A percentile compares a stretch with the other conserved stretches of the same genome.
Conservation (phyloP, 2,329 filamentous ascomycete genomes). For the Penicillium sp. region DNA sequence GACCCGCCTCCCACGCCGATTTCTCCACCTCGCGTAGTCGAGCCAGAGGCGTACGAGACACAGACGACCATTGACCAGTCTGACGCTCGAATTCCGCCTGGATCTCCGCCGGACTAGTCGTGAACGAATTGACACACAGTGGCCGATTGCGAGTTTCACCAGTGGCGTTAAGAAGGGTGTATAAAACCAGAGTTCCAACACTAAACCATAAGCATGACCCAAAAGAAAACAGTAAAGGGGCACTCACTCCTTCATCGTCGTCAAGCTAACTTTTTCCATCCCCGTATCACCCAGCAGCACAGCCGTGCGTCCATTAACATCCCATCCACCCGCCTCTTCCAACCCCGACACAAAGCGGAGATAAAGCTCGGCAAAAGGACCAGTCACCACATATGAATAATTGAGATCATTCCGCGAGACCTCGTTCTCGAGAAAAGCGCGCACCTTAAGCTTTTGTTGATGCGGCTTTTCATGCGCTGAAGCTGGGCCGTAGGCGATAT, state of each 20-base stretch:
- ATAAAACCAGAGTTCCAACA: conserved; percentile 61
- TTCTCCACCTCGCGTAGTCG: conserved; percentile 54
- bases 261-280: conserved; percentile 58
- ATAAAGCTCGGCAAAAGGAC: conserved; percentile 62
- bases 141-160: conserved; percentile 52
- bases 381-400: conserved; percentile 64
- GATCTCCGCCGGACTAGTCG: conserved; percentile 57
- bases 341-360: conserved; percentile 40
- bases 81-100: conserved; percentile 63
- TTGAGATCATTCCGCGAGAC: conserved; percentile 48
- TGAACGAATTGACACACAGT: conserved; percentile 66
- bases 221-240: background rate
- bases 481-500: conserved; percentile 55
- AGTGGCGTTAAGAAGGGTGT: conserved; percentile 49
- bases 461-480: conserved; percentile 61
- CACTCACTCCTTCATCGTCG: conserved; percentile 64
- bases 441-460: conserved; percentile 64
- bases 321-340: conserved; percentile 52
- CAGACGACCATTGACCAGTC: conserved; percentile 51
- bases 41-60: conserved; percentile 50
- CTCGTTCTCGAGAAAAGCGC: conserved; percentile 51
- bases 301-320: conserved; percentile 53
- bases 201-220: conserved; percentile 35
- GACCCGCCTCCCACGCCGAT: conserved; percentile 51
- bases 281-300: conserved; percentile 56